Evolutionary conservation across 1,139 yeast genomes (phyloP), one percentile per base, ranked within the genome.

Genomic region (Yamadazyma kanchanaburiensis): DNA sequence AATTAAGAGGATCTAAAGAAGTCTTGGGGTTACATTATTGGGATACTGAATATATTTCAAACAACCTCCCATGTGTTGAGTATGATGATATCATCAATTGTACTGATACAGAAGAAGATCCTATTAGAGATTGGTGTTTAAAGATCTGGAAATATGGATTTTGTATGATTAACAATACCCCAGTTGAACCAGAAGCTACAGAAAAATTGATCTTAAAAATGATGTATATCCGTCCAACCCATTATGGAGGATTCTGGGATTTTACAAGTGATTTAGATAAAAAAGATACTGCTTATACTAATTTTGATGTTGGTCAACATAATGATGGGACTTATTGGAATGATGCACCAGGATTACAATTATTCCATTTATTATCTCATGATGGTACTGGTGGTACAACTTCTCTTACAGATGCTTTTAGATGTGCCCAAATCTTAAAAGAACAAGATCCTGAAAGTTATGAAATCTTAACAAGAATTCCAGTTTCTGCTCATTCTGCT

Each of bases 291-390:
- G 91, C 89, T 3, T 82, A 82, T 50, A 80, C 88, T 15, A 78
- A 79, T 47, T 63, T 80, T 37, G 83, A 77, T 41, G 74, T 82
- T 36, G 75, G 77, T 12, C 60, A 76, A 13, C 91, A 82, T 48
- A 80, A 88, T 3, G 89, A 82, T 50, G 89, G 89, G 2, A 81
- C 89, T 2, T 82, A 82, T 49, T 82, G 87, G 85, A 69, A 80
- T 11, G 83, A 81, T 39, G 76, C 88, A 1, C 88, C 89, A 0
- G 88, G 87, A 0, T 60, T 82, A 32, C 89, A 82, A 50, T 59
- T 81, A 35, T 80, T 82, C 60, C 91, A 82, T 49, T 59, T 81
- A 40, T 63, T 82, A 32, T 70, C 60, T 42, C 82, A 76, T 40
- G 81, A 77, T 31, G 89, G 89, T 6, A 57, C 59, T 18, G 91